Percentiles rank a stretch among this genome's conserved stretches.
phyloP scores from a whole-genome alignment of 129 eudicot species.

The Smallanthus sonchifolius region DNA sequence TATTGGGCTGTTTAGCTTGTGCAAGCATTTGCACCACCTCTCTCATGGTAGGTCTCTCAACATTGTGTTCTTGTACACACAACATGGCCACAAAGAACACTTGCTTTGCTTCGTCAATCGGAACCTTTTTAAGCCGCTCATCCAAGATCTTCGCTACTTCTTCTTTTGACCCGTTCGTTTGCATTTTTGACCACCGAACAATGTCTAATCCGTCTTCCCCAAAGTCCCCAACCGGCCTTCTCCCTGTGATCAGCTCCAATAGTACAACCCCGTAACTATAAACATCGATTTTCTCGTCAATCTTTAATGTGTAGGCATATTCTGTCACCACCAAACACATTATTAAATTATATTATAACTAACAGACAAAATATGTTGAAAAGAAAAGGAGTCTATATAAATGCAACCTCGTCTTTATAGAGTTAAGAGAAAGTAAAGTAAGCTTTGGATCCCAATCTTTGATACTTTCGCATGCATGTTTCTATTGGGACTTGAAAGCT shows the following conservation, averaged over 20 bases:
- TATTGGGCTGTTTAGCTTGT: conserved; percentile 67
- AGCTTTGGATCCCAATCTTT: conserved; percentile 39
- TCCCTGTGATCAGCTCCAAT: conserved; percentile 56
- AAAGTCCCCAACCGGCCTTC: conserved; percentile 64
- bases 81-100: conserved; percentile 69
- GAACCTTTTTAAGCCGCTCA: conserved; percentile 54
- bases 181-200: conserved; percentile 62
- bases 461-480: conserved; percentile 15
- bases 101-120: conserved; percentile 57
- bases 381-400: background rate
- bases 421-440: conserved; percentile 25
- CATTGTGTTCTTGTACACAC: conserved; percentile 69
- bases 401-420: conserved; percentile 29
- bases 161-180: conserved; percentile 61
- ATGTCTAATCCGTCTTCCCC: conserved; percentile 76
- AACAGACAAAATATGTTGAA: conserved; percentile 1
- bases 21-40: conserved; percentile 80
- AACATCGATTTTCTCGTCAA: conserved; percentile 72
- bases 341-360: background rate
- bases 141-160: conserved; percentile 57
- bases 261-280: conserved; percentile 72
- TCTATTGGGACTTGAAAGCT: background rate
- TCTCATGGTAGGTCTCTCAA: conserved; percentile 73
- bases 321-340: conserved; percentile 37
- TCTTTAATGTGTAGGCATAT: conserved; percentile 68